A percentile compares a stretch with the other conserved stretches of the same genome.
Evolutionary conservation across 768 basidiomycete genomes (phyloP).

Genomic region (Rhizopogon vinicolor): DNA sequence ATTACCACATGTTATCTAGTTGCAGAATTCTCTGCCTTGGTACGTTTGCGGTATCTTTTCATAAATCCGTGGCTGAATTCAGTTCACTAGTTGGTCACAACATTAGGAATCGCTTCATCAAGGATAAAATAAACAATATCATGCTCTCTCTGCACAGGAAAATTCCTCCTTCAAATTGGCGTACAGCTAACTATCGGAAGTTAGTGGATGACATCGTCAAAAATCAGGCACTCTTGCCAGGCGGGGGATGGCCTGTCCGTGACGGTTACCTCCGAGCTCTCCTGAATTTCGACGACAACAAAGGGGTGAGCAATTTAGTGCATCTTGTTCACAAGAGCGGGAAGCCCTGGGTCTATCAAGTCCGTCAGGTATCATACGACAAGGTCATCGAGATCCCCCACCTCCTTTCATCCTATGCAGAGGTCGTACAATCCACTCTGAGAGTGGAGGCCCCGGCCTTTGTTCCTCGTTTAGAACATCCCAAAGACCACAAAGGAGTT

Average conservation of each 20-base stretch:
- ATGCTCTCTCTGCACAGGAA: no score
- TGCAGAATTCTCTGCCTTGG: no score
- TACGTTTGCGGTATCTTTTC: no score
- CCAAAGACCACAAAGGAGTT: background rate
- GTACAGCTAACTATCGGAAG: slow-evolving; percentile 8
- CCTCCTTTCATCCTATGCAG: slow-evolving; percentile 18
- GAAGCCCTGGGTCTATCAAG: background rate
- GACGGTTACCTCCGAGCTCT: slow-evolving; percentile 11
- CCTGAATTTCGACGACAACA: slow-evolving; percentile 9
- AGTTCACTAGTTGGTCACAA: no score
- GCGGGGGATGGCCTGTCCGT: background rate
- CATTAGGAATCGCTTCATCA: no score
- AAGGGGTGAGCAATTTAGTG: slow-evolving; percentile 17
- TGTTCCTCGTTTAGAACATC: slow-evolving; percentile 6
- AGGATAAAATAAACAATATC: no score
- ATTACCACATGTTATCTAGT: no score
- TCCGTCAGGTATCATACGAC: slow-evolving; percentile 28
- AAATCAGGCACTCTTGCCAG: background rate
- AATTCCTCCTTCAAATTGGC: no score
- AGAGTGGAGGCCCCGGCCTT: slow-evolving; percentile 13
- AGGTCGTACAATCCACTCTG: slow-evolving; percentile 10
- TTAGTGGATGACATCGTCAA: slow-evolving; percentile 2
- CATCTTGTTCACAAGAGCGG: slow-evolving; percentile 17
- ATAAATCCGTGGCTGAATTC: no score
- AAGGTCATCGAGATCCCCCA: slow-evolving; percentile 24